These are phyloP conservation scores for Amphibolis antarctica DNA, from an alignment of 106 monocot genomes.

Conservation along the genomic window DNA sequence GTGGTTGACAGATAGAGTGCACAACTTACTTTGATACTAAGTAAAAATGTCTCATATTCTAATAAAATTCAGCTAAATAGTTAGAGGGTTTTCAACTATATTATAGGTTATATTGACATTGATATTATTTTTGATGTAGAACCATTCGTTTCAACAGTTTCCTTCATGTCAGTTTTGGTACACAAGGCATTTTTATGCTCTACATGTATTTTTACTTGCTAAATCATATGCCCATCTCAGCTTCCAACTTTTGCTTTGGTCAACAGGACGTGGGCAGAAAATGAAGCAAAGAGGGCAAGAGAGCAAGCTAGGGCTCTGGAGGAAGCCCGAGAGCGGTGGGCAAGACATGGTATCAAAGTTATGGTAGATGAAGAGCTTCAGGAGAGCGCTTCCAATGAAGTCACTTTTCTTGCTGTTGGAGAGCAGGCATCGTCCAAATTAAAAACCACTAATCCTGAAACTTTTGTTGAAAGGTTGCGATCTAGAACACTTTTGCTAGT, in stretches of 20 bases:
- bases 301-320: slow-evolving; percentile 82
- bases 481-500: slow-evolving; percentile 18
- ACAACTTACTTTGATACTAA: too few relatives aligned
- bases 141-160: neutral
- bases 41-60: too few relatives aligned
- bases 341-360: slow-evolving; percentile 73
- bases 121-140: too few relatives aligned
- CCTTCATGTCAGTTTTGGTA: neutral
- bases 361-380: slow-evolving; percentile 75
- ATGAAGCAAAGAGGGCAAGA: slow-evolving; percentile 80
- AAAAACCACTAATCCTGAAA: slow-evolving; percentile 34
- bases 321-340: slow-evolving; percentile 77
- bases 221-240: too few relatives aligned
- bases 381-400: slow-evolving; percentile 53
- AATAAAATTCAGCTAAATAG: too few relatives aligned
- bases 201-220: neutral
- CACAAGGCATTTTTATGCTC: neutral
- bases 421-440: slow-evolving; percentile 29
- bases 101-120: too few relatives aligned
- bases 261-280: slow-evolving; percentile 87
- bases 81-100: too few relatives aligned
- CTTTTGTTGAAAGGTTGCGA: slow-evolving; percentile 41
- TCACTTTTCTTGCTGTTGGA: slow-evolving; percentile 54
- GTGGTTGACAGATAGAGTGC: too few relatives aligned
- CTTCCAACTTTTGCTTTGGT: neutral